A percentile compares a stretch with the other conserved stretches of the same genome.
phyloP scores from a whole-genome alignment of 164 flowering plant genomes.

The Akebia trifoliata region DNA sequence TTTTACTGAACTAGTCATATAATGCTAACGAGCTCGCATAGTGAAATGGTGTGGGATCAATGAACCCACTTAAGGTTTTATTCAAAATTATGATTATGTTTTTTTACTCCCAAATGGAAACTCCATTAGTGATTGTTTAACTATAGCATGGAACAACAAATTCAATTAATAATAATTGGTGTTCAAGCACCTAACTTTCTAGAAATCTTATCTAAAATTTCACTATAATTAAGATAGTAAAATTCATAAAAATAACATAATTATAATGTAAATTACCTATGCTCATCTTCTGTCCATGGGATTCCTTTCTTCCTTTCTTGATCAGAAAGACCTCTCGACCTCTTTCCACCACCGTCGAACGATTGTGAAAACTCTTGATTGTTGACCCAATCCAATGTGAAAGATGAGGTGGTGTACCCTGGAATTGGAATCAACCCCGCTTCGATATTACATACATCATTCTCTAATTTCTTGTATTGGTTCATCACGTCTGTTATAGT shows the following conservation, averaged over 20 bases:
- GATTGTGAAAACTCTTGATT: slow-evolving; percentile 27
- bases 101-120: too few relatives aligned
- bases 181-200: too few relatives aligned
- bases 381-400: slow-evolving; percentile 51
- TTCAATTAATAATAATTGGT: too few relatives aligned
- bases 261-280: slow-evolving; percentile 37
- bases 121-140: too few relatives aligned
- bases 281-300: slow-evolving; percentile 86
- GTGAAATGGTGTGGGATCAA: too few relatives aligned
- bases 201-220: too few relatives aligned
- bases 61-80: too few relatives aligned
- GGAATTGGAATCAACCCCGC: slow-evolving; percentile 68
- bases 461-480: slow-evolving; percentile 58
- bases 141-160: too few relatives aligned
- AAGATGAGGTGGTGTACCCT: slow-evolving; percentile 39
- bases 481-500: slow-evolving; percentile 51
- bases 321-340: slow-evolving; percentile 41
- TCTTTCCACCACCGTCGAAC: slow-evolving; percentile 31
- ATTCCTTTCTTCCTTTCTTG: slow-evolving; percentile 80
- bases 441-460: slow-evolving; percentile 65
- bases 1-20: neutral
- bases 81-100: too few relatives aligned
- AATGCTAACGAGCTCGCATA: too few relatives aligned
- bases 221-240: too few relatives aligned
- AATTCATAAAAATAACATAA: neutral